Evolutionary conservation across 441 rosid species (phyloP), one percentile per base, ranked within the genome.

Genomic region (Arabidopsis hybrid): DNA sequence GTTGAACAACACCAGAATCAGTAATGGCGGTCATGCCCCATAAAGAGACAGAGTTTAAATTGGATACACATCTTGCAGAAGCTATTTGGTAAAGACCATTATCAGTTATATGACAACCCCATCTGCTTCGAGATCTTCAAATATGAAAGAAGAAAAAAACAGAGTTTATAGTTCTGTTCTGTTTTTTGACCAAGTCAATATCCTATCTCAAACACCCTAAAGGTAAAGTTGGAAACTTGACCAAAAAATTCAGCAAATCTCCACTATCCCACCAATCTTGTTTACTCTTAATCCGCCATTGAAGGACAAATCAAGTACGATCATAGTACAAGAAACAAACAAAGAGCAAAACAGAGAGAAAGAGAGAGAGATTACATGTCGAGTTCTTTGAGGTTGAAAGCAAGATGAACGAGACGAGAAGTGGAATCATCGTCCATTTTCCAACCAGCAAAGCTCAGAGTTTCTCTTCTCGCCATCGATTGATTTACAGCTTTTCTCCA

Each of bases 21-120:
- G 93, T 94, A 79, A 95, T 89, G 49, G 91, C 95, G 1, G 93
- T 85, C 88, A 89, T 83, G 13, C 97, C 99, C 97, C 95, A 89
- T 32, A 92, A 80, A 46, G 97, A 91, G 58, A 94, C 76, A 9
- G 89, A 94, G 38, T 80, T 94, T 9, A 94, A 81, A 75, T 90
- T 92, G 56, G 85, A 36, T 4, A 84, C 75, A 79, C 96, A 94
- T 79, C 88, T 89, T 3, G 93, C 88, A 29, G 74, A 34, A 12
- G 96, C 89, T 72, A 90, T 82, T 69, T 82, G 81, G 80, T 72
- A 72, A 21, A 91, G 84, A 67, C 98, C 96, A 65, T 83, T 75
- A 60, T 94, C 96, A 4, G 93, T 90, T 75, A 89, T 80, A 76
- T 94, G 97, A 76, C 96, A 90, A 78, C 88, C 97, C 99, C 99